Base-by-base conservation (phyloP, 208 protist genomes). In the Crithidia sp. region DNA sequence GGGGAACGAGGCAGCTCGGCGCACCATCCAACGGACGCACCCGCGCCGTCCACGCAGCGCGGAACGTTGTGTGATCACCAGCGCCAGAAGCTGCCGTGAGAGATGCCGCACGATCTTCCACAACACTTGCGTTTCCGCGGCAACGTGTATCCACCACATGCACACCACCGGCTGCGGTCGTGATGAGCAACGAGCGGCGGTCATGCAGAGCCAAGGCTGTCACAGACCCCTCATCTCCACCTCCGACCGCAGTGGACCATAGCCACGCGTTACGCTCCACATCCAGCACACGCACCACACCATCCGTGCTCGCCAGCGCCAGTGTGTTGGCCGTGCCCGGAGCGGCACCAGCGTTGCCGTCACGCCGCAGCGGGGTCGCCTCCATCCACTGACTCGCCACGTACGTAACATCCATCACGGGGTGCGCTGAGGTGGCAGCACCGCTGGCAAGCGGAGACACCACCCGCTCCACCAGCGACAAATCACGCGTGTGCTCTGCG, bases 251-350 rank as follows among this genome's bases (percentile, higher is more conserved):
- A 43, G n/a, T 41, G 17, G 65, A 71, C 41, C 55, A 72, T 36
- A 86, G 41, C 53, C 83, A 68, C 13, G 66, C 52, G 44, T 86
- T 86, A 16, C 62, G 61, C 12, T 68, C 62, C 13, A 84, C 67
- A 60, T 90, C 82, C 8, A 84, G 74, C 12, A 87, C 16, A 16
- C 76, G 67, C 74, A 83, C 81, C 3, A 59, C 56, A 4, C 87
- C 86, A 41, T 91, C 83, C 9, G 83, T 93, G 40, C 78, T 78
- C 44, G 86, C 80, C 4, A 93, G 56, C 28, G 71, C 68, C 52
- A 82, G 78, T 3, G 69, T 40, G 44, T 64, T 52, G 4, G 55
- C 41, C 10, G 67, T 9, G 4, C 67, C 63, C 2, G 60, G 3
- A 28, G 58, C 7, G 4, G 53, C 45, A 14, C 70, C 44, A 5